Evolutionary conservation across 2,329 filamentous ascomycete genomes (phyloP), one percentile per base, ranked within the genome.

Genomic region (Laburnicola sp.): DNA sequence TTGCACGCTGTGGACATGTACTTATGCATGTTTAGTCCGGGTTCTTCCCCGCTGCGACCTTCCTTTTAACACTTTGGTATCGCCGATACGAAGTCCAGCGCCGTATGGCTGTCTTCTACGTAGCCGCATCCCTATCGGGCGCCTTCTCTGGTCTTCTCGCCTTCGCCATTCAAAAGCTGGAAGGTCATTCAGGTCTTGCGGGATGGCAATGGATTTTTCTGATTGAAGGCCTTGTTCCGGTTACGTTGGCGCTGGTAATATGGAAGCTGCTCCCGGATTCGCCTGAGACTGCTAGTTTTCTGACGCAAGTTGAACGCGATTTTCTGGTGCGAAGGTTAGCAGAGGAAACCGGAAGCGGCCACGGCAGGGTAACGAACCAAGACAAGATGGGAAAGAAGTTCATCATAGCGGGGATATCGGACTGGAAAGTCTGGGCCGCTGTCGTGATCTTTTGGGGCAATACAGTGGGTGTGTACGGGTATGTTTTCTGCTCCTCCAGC

Each of bases 11-110:
- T n/a, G 7, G n/a, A 21, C 9, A 31, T 25, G 48, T 40, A 27
- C 59, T 64, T 11, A 64, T 36, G 27, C 10, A 42, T 8, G 22
- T n/a, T 9, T 30, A 66, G 64, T 80, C 81, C 28, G 86, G 85
- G 0, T 74, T 88, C 47, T 75, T 88, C 2, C 86, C 86, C 0
- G 86, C 85, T 21, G 86, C 88, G 61, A 81, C 82, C 0, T 71
- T 70, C 43, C 48, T 70, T 9, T 53, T 72, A 6, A 71, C 69
- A 3, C 48, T 70, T 6, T 73, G 70, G 69, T 73, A 73, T 41
- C 62, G 62, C 2, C 63, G 69, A 8, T 68, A 64, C 39, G 70
- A 73, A 58, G 47, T 70, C 3, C 68, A 71, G 43, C 63, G 65
- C 9, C 65, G 70, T 3, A 66, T 71, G 65, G 68, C 69, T 4